Evolutionary conservation across 495 filamentous ascomycete species (phyloP), one percentile per base, ranked within the genome.

Genomic region (Immersiella caudata): DNA sequence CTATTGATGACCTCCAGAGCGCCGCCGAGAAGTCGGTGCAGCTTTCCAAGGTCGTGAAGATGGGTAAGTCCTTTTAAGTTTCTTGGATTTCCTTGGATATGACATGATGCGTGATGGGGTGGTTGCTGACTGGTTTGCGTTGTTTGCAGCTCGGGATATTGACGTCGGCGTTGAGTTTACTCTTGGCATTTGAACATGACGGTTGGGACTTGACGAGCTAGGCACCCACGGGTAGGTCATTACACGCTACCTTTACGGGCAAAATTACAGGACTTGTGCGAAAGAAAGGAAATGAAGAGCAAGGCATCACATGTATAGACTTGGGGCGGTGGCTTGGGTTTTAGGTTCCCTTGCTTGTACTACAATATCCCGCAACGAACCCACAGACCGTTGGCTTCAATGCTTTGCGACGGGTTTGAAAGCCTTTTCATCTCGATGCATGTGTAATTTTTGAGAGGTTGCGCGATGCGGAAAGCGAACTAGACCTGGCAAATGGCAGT

Each of bases 21-120:
- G 96, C 95, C 59, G 95, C 95, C 65, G 96, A 99, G 87, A 98
- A 96, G 85, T 90, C 93, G 1, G 95, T 99, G 74, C 95, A 99
- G 82, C 93, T 99, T 78, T 97, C 93, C 65, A 98, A 97, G 86
- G 91, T 99, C 59, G 96, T 99, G 71, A 98, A 97, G 88, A 91
- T 97, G 92, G 89, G 89, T 91, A 84, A 79, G 88, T 82, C 59
- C 55, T 29, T 26, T 29, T 58, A 46, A 46, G 40, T 14, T 46
- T 2, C 40, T 22, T 57, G 58, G 40, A 18, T 18, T 26, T 52
- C 57, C 27, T 65, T 74, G 57, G 71, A 60, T 29, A 66, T 35
- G 20, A 33, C 27, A 3, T n/a, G 52, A 65, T 16, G 33, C 29
- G 24, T 59, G 50, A 33, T 51, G 54, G 40, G 21, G 9, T 26